Conservation (phyloP, 2,329 filamentous ascomycete species). For the Pseudogymnoascus sp. region DNA sequence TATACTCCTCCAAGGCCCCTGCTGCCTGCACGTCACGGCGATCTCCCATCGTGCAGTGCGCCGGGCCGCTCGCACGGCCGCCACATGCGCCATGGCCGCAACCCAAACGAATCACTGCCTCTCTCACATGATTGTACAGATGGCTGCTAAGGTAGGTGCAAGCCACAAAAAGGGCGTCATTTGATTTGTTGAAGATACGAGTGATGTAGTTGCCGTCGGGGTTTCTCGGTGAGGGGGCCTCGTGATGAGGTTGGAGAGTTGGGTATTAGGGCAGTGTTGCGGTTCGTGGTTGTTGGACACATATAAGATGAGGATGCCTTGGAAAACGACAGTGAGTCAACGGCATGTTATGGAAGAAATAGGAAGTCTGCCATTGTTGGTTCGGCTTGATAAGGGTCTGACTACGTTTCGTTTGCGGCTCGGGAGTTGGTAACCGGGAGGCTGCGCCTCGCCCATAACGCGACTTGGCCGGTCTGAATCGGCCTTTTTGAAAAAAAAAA, state of each 20-base stretch:
- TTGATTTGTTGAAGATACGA: not conserved
- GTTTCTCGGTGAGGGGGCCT: not conserved
- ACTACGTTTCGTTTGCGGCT: not conserved
- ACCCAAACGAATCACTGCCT: not conserved
- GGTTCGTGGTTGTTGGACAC: not conserved
- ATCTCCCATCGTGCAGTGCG: slow-evolving; percentile 4
- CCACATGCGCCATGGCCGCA: not conserved
- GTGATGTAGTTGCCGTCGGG: not conserved
- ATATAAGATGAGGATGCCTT: not conserved
- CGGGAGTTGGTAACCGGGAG: not conserved
- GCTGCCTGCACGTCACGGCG: not conserved
- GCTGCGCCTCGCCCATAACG: slow-evolving; percentile 2
- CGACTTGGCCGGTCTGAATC: not conserved
- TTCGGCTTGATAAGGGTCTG: not conserved
- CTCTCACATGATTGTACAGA: not conserved
- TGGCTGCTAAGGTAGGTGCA: not conserved
- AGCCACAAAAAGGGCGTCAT: not conserved
- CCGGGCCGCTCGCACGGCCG: not conserved
- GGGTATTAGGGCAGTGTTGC: not conserved
- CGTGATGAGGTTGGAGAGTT: not conserved
- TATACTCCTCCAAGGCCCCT: not conserved
- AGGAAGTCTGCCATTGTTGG: not conserved
- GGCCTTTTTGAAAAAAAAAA: not conserved
- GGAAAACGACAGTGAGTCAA: not conserved
- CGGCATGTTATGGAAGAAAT: not conserved